These are phyloP conservation scores for Aspergillus hortae DNA, from an alignment of 2,329 filamentous ascomycete species.

Conservation along the genomic window DNA sequence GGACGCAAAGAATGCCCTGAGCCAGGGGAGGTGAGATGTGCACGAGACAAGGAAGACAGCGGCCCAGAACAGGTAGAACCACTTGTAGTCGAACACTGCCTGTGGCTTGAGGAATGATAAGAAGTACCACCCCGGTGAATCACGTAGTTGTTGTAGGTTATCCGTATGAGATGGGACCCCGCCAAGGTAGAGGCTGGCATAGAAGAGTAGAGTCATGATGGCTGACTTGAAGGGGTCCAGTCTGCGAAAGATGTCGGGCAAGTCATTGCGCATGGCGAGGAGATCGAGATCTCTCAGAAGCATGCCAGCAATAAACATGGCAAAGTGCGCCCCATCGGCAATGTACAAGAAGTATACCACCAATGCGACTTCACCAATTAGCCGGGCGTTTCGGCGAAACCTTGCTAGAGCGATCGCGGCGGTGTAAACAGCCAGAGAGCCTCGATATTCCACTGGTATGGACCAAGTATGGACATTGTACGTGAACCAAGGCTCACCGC, in stretches of 20 bases:
- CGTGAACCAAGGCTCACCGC: constrained; percentile 54
- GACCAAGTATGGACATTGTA: constrained; percentile 36
- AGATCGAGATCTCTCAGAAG: constrained; percentile 60
- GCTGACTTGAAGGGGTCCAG: too few relatives aligned
- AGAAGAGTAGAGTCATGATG: too few relatives aligned
- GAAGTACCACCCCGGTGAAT: constrained; percentile 35
- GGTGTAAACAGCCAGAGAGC: too few relatives aligned
- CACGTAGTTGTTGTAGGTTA: too few relatives aligned
- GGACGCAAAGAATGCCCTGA: too few relatives aligned
- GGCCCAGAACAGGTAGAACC: constrained; percentile 65
- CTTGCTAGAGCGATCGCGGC: too few relatives aligned
- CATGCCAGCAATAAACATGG: constrained; percentile 61
- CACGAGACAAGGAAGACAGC: constrained; percentile 55
- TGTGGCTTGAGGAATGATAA: constrained; percentile 62
- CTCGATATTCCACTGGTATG: too few relatives aligned
- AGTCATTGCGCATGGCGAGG: constrained; percentile 47
- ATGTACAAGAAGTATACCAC: too few relatives aligned
- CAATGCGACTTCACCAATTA: too few relatives aligned
- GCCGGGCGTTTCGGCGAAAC: too few relatives aligned
- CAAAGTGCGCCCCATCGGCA: constrained; percentile 49
- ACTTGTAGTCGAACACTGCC: constrained; percentile 63
- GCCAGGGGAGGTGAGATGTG: constrained; percentile 48
- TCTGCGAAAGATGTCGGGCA: constrained; percentile 38
- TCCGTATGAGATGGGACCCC: too few relatives aligned
- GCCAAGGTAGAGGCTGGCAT: too few relatives aligned